Conservation (phyloP, 129 eudicot species). For the Pittosporum tobira region DNA sequence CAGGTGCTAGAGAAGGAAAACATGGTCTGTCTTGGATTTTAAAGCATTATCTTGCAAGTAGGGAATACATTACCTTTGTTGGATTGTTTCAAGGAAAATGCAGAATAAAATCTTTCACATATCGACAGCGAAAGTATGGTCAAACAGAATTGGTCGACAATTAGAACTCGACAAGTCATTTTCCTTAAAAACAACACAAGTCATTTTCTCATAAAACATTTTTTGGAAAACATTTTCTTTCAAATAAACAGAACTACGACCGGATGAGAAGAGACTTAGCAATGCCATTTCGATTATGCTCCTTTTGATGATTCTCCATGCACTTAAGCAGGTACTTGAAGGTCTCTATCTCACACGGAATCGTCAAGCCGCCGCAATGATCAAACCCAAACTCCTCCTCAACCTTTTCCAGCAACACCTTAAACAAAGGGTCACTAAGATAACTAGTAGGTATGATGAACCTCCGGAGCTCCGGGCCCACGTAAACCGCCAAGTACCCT, state of each 20-base stretch:
- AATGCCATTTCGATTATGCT: constrained; percentile 11
- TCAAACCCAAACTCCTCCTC: constrained; percentile 83
- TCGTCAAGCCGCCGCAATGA: constrained; percentile 68
- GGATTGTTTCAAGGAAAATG: too few relatives aligned
- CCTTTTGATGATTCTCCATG: constrained; percentile 66
- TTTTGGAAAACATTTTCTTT: too few relatives aligned
- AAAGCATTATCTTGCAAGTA: neutral
- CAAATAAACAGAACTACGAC: too few relatives aligned
- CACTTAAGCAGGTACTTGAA: constrained; percentile 71
- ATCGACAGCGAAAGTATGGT: too few relatives aligned
- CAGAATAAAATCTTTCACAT: too few relatives aligned
- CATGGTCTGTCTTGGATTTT: too few relatives aligned
- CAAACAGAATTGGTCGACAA: too few relatives aligned
- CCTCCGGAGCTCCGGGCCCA: constrained; percentile 76
- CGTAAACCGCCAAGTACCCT: constrained; percentile 81
- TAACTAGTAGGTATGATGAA: constrained; percentile 79
- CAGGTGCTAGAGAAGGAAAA: neutral
- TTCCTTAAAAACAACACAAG: neutral
- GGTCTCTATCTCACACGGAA: constrained; percentile 88
- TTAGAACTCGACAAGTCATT: too few relatives aligned
- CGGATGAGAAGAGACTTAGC: constrained; percentile 2
- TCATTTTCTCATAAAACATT: too few relatives aligned
- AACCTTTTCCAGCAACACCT: constrained; percentile 68
- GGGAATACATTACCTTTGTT: neutral
- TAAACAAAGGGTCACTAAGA: constrained; percentile 69